Evolutionary conservation across 495 filamentous ascomycete species (phyloP), one percentile per base, ranked within the genome.

Genomic region (Hypoxylon trugodes): DNA sequence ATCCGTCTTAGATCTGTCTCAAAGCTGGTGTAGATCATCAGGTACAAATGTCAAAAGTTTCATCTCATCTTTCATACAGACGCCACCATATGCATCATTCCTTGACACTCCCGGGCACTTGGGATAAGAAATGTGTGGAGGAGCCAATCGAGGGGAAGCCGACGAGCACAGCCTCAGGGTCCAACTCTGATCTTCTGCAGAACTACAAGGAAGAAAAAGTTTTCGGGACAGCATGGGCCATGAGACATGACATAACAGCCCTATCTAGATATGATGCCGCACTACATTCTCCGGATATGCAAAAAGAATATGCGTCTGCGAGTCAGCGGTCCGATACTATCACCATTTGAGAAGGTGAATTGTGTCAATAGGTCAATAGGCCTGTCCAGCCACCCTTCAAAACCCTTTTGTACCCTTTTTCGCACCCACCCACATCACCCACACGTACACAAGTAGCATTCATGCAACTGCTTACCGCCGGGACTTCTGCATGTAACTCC

Each of bases 121-220:
- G 64, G 64, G 64, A 58, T 52, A 42, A 41, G 43, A 47, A 25
- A 58, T 28, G 26, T 61, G 64, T 61, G 64, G 64, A 66, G 64
- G 64, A 60, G 28, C 67, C 67, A 70, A 70, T 69, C 52, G 67
- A 69, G 67, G 67, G 59, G 37, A 59, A 26, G 67, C 67, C 67
- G 67, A 63, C 40, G 40, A 66, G 63, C 67, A 70, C 48, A 70
- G 67, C 67, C 67, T 54, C 63, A 66, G 45, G n/a, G n/a, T n/a
- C 30, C 35, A 9, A 33, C 33, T 52, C 49, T 40, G 38, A 12
- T 48, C 43, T 16, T 47, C 42, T 61, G 57, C 51, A 66, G 45
- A 42, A 9, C n/a, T n/a, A n/a, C n/a, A n/a, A n/a, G n/a, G n/a
- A n/a, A n/a, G 28, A 54, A 52, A 66, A 58, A 22, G 51, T 52